Conservation (phyloP, 2,329 filamentous ascomycete genomes). For the Apiospora malaysiana region DNA sequence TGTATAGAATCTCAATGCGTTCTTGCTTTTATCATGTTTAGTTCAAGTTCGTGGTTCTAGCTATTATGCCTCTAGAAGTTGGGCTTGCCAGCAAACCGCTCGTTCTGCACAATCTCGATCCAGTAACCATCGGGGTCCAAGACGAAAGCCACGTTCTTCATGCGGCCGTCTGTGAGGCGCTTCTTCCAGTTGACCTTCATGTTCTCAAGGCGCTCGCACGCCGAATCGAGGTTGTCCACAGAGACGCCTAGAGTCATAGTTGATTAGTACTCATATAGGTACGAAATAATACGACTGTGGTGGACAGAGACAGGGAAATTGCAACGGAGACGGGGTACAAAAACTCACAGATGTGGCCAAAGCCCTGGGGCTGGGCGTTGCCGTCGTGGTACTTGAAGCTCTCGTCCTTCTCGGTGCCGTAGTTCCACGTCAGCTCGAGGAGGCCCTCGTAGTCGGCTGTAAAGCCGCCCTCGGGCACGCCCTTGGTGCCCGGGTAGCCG, state of each 20-base stretch:
- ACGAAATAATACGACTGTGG: neutral
- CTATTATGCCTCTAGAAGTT: neutral
- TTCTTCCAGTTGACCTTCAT: slow-evolving; percentile 92
- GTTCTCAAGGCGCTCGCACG: slow-evolving; percentile 85
- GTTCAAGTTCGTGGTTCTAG: neutral
- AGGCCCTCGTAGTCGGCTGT: slow-evolving; percentile 78
- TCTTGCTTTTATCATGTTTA: neutral
- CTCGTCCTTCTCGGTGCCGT: slow-evolving; percentile 84
- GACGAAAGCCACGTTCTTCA: slow-evolving; percentile 94
- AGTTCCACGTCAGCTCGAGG: slow-evolving; percentile 87
- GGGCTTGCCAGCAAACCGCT: slow-evolving; percentile 7
- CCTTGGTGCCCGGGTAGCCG: slow-evolving; percentile 71
- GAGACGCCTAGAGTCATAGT: slow-evolving; percentile 68
- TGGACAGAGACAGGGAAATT: neutral
- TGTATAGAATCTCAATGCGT: neutral
- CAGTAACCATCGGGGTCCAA: slow-evolving; percentile 89
- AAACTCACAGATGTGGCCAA: slow-evolving; percentile 84
- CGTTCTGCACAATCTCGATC: slow-evolving; percentile 80
- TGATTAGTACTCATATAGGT: neutral
- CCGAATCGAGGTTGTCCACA: slow-evolving; percentile 87
- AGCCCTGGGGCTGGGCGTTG: slow-evolving; percentile 89
- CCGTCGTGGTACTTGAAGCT: slow-evolving; percentile 89
- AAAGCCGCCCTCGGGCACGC: slow-evolving; percentile 57
- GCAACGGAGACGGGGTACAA: neutral
- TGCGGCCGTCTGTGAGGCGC: slow-evolving; percentile 85